Evolutionary conservation across 768 basidiomycete species (phyloP), one percentile per base, ranked within the genome.

Genomic region (Leucosporidium creatinivorum): DNA sequence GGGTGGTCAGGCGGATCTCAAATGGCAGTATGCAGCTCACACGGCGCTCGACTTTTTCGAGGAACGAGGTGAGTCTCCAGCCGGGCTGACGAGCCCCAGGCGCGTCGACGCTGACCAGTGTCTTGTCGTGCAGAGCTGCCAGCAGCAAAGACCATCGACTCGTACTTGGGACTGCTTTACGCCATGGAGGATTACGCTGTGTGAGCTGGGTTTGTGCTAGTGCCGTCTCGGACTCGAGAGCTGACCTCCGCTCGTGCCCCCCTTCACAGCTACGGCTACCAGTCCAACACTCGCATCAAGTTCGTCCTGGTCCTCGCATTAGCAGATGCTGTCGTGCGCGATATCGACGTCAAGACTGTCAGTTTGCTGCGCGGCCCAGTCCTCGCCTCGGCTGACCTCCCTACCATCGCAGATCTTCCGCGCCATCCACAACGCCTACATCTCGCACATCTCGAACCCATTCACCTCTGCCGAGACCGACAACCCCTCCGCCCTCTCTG

Each of bases 131-230:
- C 82, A 67, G 83, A 82, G 23, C 81, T 81, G 4, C 75, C 79
- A 21, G 73, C 67, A 7, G 65, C 79, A 33, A 91, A 89, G 77
- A 80, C 83, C 5, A 81, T 80, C 7, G 91, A 93, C 44, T 87
- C 87, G 76, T 94, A 93, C 75, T 82, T 92, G 48, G 91, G 91
- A 8, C 81, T 93, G 63, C 79, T 94, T 30, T 91, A 90, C 77
- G 83, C 87, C n/a, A 87, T 93, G 82, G 92, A 94, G 78, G 91
- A 93, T 73, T 87, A 90, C 59, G 91, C 89, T 3, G 89, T 91
- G 49, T 76, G n/a, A 50, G 70, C 57, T 31, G 5, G 5, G 9
- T n/a, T 18, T 12, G 9, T 50, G 18, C 26, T 44, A 19, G 39
- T 55, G 17, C 9, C 25, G 28, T 21, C 36, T 5, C 1, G 10